Conservation (phyloP, 2,329 filamentous ascomycete genomes). For the Berkeleyomyces rouxiae region DNA sequence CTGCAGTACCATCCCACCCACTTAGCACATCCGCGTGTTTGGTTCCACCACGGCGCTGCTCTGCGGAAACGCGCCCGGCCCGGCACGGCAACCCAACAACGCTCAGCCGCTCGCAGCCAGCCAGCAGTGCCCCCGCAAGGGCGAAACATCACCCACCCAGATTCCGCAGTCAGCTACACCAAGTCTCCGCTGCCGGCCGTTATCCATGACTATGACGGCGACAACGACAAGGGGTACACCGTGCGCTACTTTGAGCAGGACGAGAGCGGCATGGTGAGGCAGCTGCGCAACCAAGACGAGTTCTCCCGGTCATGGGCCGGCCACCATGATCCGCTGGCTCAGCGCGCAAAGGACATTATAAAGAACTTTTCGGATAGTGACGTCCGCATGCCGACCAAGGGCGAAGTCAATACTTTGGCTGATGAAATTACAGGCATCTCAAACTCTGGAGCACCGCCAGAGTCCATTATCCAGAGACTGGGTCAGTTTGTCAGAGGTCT, state of each 20-base stretch:
- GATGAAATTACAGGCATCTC: conserved; percentile 6
- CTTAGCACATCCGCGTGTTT: not conserved
- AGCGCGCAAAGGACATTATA: conserved; percentile 6
- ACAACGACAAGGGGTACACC: conserved; percentile 7
- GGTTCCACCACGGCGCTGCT: conserved; percentile 3
- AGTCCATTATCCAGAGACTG: conserved; percentile 9
- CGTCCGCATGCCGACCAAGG: conserved; percentile 14
- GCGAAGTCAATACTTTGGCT: conserved; percentile 18
- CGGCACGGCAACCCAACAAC: not conserved
- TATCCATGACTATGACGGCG: conserved; percentile 11
- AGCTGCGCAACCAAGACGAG: conserved; percentile 25
- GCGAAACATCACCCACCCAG: conserved; percentile 4
- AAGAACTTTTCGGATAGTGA: conserved; percentile 11
- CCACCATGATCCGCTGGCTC: conserved; percentile 16
- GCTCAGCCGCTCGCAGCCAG: not conserved
- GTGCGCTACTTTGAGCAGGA: conserved; percentile 29
- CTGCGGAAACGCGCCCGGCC: conserved; percentile 4
- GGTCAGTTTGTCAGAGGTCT: conserved; percentile 11
- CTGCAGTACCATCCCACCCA: not conserved
- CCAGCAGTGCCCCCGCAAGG: not conserved
- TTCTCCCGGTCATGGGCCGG: conserved; percentile 25
- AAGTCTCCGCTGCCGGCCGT: conserved; percentile 12
- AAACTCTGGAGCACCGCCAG: conserved; percentile 5
- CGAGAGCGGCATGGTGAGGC: conserved; percentile 18
- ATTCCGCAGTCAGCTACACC: conserved; percentile 4